phyloP scores from a whole-genome alignment of 495 filamentous ascomycete genomes.

The Pyrenopolyporus hunteri region DNA sequence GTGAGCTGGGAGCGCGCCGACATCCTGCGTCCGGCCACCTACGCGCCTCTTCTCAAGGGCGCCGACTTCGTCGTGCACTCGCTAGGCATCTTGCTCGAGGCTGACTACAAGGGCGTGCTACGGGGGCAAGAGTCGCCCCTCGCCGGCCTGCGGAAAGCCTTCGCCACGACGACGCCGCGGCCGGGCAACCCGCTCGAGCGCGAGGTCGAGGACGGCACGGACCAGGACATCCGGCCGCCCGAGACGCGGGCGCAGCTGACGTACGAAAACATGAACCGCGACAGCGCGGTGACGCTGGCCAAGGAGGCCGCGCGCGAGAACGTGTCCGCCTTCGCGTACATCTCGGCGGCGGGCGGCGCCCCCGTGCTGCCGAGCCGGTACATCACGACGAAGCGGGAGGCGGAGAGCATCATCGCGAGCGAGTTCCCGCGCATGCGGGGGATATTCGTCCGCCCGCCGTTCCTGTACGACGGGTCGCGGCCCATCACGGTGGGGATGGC shows the following conservation, averaged over 20 bases:
- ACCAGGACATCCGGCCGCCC: conserved; percentile 64
- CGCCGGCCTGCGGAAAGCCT: conserved; percentile 76
- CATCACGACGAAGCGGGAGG: conserved; percentile 89
- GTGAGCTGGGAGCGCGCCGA: conserved; percentile 89
- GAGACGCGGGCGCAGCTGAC: conserved; percentile 78
- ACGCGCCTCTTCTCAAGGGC: conserved; percentile 69
- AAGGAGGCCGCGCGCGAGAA: conserved; percentile 71
- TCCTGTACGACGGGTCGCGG: conserved; percentile 86
- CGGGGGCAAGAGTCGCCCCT: conserved; percentile 78
- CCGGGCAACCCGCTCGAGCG: conserved; percentile 68
- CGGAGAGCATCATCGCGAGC: conserved; percentile 76
- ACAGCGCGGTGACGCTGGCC: conserved; percentile 82
- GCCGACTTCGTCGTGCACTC: conserved; percentile 88
- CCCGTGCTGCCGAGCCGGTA: conserved; percentile 84
- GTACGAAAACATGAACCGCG: conserved; percentile 98
- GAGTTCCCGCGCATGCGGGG: conserved; percentile 75
- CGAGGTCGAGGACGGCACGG: conserved; percentile 42
- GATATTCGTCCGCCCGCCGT: conserved; percentile 83
- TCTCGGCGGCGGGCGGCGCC: conserved; percentile 86
- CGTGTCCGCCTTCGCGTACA: conserved; percentile 77
- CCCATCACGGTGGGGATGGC: conserved; percentile 86
- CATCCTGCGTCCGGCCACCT: conserved; percentile 79
- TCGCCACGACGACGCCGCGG: conserved; percentile 55
- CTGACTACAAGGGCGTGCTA: conserved; percentile 94
- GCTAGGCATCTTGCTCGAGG: conserved; percentile 96